Evolutionary conservation across 768 basidiomycete species (phyloP), one percentile per base, ranked within the genome.

Genomic region (Russula olivacea): DNA sequence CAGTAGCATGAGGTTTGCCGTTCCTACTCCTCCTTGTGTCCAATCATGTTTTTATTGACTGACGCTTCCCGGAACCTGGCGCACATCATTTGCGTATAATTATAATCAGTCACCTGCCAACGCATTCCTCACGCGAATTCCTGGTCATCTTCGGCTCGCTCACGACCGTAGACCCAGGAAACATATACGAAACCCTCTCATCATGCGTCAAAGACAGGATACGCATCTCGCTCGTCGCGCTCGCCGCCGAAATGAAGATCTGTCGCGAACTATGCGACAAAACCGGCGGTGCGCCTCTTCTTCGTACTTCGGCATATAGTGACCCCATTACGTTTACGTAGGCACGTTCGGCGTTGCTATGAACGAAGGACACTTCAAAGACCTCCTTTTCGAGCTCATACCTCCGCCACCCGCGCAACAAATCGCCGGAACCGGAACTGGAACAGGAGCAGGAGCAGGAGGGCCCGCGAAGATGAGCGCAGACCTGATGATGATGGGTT

Each of bases 401-500:
- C 93, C 95, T 21, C 97, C 97, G 0, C 97, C 97, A 0, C 93
- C 94, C 0, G 45, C 45, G 1, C 89, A 91, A 71, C 82, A 81
- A 6, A 78, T 83, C 3, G 66, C 84, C 23, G 72, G 84, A 32
- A 70, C 77, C 3, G 72, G 78, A 4, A 80, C 79, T 0, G 59
- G 51, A 8, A 3, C 17, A 12, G 51, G 41, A 30, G 40, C 79
- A 0, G 59, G 51, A 8, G 3, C 17, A 11, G 51, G 41, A 30
- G 40, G 15, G 5, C n/a, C 49, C 54, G 75, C 79, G 5, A 72
- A 74, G 12, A 74, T 78, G 12, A 88, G 86, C 0, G 87, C 91
- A 0, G 96, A 98, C 75, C 78, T 99, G 57, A 97, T 99, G 90
- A 90, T 97, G 83, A 98, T 99, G 93, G 97, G 97, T 10, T 99